phyloP scores from a whole-genome alignment of 202 grass and related monocot species.

The Carex sylvatica region DNA sequence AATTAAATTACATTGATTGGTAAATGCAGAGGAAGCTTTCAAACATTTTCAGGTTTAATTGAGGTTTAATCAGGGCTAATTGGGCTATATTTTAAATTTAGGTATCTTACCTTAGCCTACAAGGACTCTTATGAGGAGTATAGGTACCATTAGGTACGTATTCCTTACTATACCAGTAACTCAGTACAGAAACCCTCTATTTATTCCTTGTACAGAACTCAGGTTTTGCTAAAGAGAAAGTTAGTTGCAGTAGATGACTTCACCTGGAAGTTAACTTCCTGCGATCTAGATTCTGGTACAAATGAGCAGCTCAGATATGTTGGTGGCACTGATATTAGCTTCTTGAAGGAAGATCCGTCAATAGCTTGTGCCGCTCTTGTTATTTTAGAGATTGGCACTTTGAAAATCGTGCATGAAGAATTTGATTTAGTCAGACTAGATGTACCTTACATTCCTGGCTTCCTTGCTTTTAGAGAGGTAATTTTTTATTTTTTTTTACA shows the following conservation, averaged over 20 bases:
- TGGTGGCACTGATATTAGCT: constrained; percentile 85
- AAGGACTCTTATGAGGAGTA: not conserved
- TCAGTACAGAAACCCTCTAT: not conserved
- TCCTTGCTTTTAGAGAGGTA: constrained; percentile 99
- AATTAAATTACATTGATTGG: not conserved
- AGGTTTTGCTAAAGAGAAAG: constrained; percentile 67
- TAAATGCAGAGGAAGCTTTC: not conserved
- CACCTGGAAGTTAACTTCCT: constrained; percentile 44
- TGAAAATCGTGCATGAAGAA: constrained; percentile 77
- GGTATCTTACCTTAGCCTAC: not conserved
- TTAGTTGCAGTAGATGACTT: constrained; percentile 69
- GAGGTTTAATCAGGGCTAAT: not conserved
- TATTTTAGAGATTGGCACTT: constrained; percentile 54
- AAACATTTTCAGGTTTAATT: not conserved
- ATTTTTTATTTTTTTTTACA: not conserved
- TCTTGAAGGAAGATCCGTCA: constrained; percentile 67
- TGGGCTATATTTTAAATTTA: not conserved
- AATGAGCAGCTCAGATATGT: constrained; percentile 53
- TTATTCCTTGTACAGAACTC: constrained; percentile 42
- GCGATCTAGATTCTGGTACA: constrained; percentile 25
- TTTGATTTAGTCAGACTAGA: constrained; percentile 54
- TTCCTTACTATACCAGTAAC: not conserved
- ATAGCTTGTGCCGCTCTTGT: constrained; percentile 64
- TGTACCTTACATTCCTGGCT: constrained; percentile 83
- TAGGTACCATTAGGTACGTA: not conserved